These are phyloP conservation scores for Przewalskia tangutica DNA, from an alignment of 257 asterid species.

Conservation along the genomic window DNA sequence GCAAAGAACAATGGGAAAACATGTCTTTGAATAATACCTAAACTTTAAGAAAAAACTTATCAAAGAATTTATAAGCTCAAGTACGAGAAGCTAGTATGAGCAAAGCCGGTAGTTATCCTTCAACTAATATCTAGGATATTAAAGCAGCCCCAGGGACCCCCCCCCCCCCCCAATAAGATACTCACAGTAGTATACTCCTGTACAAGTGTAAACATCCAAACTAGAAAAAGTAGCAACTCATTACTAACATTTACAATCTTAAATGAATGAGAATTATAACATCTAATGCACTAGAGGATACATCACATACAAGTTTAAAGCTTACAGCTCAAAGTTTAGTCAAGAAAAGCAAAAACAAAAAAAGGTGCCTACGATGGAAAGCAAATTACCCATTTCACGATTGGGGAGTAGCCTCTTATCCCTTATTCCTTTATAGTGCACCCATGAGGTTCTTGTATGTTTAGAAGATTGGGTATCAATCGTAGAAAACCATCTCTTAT, in stretches of 20 bases:
- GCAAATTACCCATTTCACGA: background rate
- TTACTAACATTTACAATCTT: background rate
- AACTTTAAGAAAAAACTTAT: background rate
- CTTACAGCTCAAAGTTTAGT: background rate
- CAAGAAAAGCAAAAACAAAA: background rate
- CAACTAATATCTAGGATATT: background rate
- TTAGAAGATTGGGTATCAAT: background rate
- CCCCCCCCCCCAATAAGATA: background rate
- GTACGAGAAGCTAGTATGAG: background rate
- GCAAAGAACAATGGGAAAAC: conserved; percentile 1
- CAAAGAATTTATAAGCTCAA: background rate
- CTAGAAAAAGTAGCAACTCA: background rate
- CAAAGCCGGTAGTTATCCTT: background rate
- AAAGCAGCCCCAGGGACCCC: background rate
- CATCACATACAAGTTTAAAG: background rate
- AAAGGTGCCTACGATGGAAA: background rate
- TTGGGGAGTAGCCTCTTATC: background rate
- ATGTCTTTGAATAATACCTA: background rate
- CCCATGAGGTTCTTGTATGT: no score
- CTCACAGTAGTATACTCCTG: background rate
- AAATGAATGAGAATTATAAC: background rate
- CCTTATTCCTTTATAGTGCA: background rate
- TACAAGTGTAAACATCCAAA: background rate
- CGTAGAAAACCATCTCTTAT: background rate
- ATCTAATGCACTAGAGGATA: background rate